A percentile compares a stretch with the other conserved stretches of the same genome.
These are phyloP conservation scores for Quercus lobata DNA, from an alignment of 331 rosid species.

Conservation along the genomic window DNA sequence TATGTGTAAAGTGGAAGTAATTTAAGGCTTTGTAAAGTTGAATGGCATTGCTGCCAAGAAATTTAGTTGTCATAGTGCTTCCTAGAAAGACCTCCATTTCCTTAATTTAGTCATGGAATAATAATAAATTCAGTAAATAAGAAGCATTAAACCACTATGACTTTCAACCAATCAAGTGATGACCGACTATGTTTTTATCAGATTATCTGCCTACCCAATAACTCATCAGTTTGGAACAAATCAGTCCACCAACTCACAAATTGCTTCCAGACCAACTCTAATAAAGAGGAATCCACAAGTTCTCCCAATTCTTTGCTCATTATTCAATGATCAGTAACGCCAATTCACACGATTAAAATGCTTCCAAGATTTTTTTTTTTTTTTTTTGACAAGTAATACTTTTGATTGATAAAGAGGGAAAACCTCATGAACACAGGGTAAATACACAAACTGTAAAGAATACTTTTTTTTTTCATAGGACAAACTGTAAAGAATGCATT, in stretches of 20 bases:
- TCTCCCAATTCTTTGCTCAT: too few species aligned
- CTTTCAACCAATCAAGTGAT: not conserved
- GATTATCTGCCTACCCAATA: not conserved
- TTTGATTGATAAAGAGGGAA: too few species aligned
- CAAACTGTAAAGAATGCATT: too few species aligned
- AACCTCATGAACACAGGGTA: too few species aligned
- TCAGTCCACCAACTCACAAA: not conserved
- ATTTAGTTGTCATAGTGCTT: not conserved
- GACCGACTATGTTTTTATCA: not conserved
- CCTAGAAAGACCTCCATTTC: not conserved
- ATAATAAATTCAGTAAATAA: not conserved
- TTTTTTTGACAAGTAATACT: too few species aligned
- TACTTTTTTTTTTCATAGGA: too few species aligned
- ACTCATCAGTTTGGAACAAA: not conserved
- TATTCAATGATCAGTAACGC: too few species aligned
- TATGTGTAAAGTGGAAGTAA: not conserved
- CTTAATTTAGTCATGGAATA: not conserved
- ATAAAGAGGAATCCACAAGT: not conserved
- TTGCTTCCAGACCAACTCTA: not conserved
- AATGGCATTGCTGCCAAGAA: not conserved
- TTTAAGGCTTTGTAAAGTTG: not conserved
- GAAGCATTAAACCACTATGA: not conserved
- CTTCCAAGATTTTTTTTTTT: not conserved
- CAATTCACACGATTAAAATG: not conserved
- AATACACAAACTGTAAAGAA: too few species aligned